phyloP scores from a whole-genome alignment of 2,329 filamentous ascomycete genomes.

The Talaromyces funiculosus region DNA sequence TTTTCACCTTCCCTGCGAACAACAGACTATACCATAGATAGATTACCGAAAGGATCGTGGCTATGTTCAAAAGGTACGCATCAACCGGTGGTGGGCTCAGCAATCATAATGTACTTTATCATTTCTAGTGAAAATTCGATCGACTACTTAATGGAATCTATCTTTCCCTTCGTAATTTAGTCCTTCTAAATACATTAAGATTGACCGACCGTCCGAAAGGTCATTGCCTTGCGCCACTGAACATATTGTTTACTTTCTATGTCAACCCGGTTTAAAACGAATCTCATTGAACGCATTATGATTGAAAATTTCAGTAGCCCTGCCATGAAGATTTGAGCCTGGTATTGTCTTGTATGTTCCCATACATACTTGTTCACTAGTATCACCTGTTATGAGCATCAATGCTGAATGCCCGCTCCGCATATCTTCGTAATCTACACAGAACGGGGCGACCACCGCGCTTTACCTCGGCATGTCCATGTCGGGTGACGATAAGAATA shows the following conservation, averaged over 20 bases:
- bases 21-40: neutral
- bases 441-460: neutral
- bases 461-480: conserved; percentile 7
- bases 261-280: neutral
- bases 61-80: neutral
- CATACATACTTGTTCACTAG: too few relatives aligned
- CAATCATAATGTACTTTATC: neutral
- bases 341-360: neutral
- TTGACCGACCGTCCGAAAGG: neutral
- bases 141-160: too few relatives aligned
- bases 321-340: neutral
- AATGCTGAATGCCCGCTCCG: neutral
- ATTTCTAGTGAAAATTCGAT: neutral
- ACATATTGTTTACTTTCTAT: neutral
- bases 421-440: neutral
- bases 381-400: neutral
- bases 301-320: too few relatives aligned
- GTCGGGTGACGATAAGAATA: neutral
- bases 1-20: neutral
- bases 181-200: neutral
- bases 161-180: too few relatives aligned
- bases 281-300: neutral
- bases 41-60: too few relatives aligned
- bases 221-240: neutral
- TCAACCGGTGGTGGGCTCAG: neutral